Base-by-base conservation (phyloP, 1,284 basidiomycete species). In the Boletus nobilissimus region DNA sequence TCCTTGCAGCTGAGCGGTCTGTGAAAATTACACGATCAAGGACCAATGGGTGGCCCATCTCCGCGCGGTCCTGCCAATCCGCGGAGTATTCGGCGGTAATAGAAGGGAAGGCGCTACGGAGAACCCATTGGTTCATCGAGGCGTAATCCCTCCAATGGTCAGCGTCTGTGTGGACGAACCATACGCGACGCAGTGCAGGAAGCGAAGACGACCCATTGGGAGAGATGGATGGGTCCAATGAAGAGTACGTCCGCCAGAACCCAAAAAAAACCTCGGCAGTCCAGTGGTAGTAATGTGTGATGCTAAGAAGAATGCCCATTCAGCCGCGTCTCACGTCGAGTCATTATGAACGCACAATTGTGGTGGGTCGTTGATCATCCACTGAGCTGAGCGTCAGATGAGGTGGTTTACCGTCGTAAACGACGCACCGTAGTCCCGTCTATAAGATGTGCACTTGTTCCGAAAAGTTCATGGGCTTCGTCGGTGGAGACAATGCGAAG, bases 251-350 rank as follows among this genome's bases (percentile, higher is more conserved):
- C 36, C 96, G 90, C 96, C 96, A 97, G 80, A 97, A 91, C 65
- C 96, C 96, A n/a, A 96, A 96, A 86, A 95, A 94, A 29, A 97
- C 91, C 84, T 98, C 97, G 11, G 96, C 96, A 43, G 94, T 93
- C 91, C 94, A 97, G 82, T 96, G 94, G 84, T 95, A 95, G 82
- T 95, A 95, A 83, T 96, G 94, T 0, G 92, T 93, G 77, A 96
- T 90, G 85, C 94, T 95, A 16, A 51, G 14, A 40, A 57, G 10
- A 74, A 40, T 3, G 11, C 9, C 65, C 22, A 76, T 43, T 63
- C 29, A 81, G 62, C 22, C 34, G 82, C 70, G 60, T 48, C 22
- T 19, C 22, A 24, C 5, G 10, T 65, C 34, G 70, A 26, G 39
- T 36, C 16, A 29, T 22, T 51, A 62, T 24, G 36, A 24, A 88